Conservation (phyloP, 306 rosid genomes). For the Gleditsia sinensis region DNA sequence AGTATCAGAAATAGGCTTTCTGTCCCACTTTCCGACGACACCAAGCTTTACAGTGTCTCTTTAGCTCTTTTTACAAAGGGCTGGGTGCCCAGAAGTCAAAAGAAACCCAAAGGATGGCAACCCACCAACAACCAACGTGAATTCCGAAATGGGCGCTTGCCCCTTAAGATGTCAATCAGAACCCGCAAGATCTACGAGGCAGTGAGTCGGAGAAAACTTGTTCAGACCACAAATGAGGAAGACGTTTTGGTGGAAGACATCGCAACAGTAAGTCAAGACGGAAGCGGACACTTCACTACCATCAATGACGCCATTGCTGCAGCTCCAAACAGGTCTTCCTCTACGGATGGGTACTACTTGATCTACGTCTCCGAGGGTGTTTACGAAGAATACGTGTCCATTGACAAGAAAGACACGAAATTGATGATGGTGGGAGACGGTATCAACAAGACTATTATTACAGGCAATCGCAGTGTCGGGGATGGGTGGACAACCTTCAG, state of each 20-base stretch:
- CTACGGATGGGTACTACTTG: conserved; percentile 57
- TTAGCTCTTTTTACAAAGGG: conserved; percentile 68
- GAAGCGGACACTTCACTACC: conserved; percentile 69
- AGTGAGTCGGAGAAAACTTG: conserved; percentile 55
- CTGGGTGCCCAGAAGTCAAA: conserved; percentile 63
- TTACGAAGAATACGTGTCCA: conserved; percentile 66
- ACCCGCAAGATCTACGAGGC: conserved; percentile 56
- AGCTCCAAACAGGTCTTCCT: conserved; percentile 60
- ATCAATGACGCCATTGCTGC: conserved; percentile 68
- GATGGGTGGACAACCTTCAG: conserved; percentile 78
- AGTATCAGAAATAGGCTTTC: conserved; percentile 46
- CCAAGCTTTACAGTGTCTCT: conserved; percentile 70
- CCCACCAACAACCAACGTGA: conserved; percentile 33
- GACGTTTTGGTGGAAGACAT: conserved; percentile 51
- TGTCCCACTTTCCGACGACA: conserved; percentile 56
- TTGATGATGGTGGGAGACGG: conserved; percentile 87
- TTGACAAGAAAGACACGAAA: conserved; percentile 58
- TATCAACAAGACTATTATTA: conserved; percentile 63
- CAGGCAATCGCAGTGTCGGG: conserved; percentile 66
- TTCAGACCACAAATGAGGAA: not conserved
- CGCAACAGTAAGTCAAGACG: conserved; percentile 66
- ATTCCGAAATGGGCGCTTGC: conserved; percentile 60
- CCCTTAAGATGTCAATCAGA: conserved; percentile 57
- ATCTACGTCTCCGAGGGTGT: conserved; percentile 70
- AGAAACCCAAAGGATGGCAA: conserved; percentile 21